Base-by-base conservation (phyloP, 306 rosid species). In the Rosa lucieae region DNA sequence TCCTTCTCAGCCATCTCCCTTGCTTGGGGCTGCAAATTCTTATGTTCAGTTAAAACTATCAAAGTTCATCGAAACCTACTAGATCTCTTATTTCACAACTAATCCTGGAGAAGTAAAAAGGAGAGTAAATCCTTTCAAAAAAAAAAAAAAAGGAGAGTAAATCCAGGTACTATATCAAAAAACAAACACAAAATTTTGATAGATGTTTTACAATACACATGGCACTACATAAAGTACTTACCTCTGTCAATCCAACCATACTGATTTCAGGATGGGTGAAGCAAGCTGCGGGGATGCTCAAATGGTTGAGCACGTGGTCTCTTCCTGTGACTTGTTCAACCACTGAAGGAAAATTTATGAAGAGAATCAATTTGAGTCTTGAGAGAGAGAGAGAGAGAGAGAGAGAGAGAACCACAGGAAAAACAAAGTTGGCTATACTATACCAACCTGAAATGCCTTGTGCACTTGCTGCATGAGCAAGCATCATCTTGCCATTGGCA, bases 391-490 rank as follows among this genome's bases (percentile, higher is more conserved):
- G 66, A 26, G 37, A 29, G 11, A 2, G 55, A 79, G 69, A 70
- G 66, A 26, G 37, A 29, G 59, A n/a, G 23, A 74, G 71, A 23
- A 78, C 52, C 23, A 46, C 11, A 40, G 48, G 44, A 26, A 77
- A 70, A 69, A 58, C 32, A 58, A 71, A 74, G 65, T 56, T 12
- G 52, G 77, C 49, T 67, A 39, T 56, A 71, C 77, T 79, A 69
- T 83, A 75, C 79, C 78, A 61, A 88, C 96, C 98, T 71, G 97
- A 91, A 87, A 95, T 95, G 84, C 99, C 98, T 86, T 95, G 99
- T 46, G 99, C 99, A 65, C 97, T 95, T 77, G 96, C 98, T 73
- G 98, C 98, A 89, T 95, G 98, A 80, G 99, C 98, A 87, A 95
- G 93, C 99, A 95, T 95, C 97, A 95, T 89, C 89, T 95, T 92